Conservation (phyloP, 441 rosid species). For the Theobroma grandiflorum region DNA sequence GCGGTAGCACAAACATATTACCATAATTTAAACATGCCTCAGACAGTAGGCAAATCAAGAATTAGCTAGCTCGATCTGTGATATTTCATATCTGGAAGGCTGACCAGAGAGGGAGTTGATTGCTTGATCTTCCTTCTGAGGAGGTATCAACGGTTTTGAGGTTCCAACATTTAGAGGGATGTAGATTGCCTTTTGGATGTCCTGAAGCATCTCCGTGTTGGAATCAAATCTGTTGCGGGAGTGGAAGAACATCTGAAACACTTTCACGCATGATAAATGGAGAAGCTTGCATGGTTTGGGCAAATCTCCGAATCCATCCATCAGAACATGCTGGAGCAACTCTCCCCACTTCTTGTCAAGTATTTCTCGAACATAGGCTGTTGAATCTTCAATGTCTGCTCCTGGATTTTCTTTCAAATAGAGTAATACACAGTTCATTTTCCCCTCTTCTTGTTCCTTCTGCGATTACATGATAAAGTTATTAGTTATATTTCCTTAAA, state of each 20-base stretch:
- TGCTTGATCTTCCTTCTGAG: slow-evolving; percentile 20
- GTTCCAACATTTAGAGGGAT: slow-evolving; percentile 44
- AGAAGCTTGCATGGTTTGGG: slow-evolving; percentile 50
- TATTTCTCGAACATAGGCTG: slow-evolving; percentile 39
- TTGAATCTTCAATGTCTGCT: slow-evolving; percentile 47
- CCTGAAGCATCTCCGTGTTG: slow-evolving; percentile 48
- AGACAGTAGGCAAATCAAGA: neutral
- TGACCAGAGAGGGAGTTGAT: slow-evolving; percentile 27
- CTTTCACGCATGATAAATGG: slow-evolving; percentile 51
- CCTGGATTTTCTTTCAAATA: slow-evolving; percentile 48
- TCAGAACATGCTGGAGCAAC: slow-evolving; percentile 49
- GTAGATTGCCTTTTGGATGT: slow-evolving; percentile 64
- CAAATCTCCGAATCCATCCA: slow-evolving; percentile 42
- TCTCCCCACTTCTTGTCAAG: slow-evolving; percentile 46
- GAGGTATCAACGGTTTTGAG: slow-evolving; percentile 21
- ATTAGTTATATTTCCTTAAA: neutral
- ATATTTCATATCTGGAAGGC: neutral
- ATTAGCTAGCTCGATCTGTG: slow-evolving; percentile 2
- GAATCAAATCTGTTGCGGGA: slow-evolving; percentile 63
- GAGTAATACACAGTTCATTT: slow-evolving; percentile 53
- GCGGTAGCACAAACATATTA: slow-evolving; percentile 19
- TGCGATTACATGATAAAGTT: slow-evolving; percentile 19
- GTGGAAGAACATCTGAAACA: slow-evolving; percentile 64
- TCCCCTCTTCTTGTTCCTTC: slow-evolving; percentile 65
- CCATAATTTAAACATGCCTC: too few relatives aligned